Evolutionary conservation across 148 eudicot genomes (phyloP).

Genomic region (Euryodendron excelsum): DNA sequence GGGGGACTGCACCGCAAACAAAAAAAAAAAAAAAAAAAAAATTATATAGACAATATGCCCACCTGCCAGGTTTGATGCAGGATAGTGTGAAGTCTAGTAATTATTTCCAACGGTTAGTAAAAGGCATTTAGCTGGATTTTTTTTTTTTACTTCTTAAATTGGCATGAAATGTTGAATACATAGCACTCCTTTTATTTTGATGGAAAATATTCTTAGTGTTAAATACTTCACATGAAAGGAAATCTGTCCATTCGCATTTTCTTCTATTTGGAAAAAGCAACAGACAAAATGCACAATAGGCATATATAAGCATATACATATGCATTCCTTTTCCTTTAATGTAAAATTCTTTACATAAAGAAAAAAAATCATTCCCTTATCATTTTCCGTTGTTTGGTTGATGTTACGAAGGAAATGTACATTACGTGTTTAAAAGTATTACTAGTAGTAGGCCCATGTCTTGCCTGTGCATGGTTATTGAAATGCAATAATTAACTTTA

Average conservation of each 20-base stretch:
- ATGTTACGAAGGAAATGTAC: no score
- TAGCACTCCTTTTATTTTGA: background rate
- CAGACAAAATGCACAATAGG: no score
- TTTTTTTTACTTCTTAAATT: background rate
- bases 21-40: no score
- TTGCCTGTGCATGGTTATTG: no score
- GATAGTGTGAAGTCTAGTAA: background rate
- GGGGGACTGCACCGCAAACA: background rate
- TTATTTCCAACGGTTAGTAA: background rate
- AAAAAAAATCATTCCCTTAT: background rate
- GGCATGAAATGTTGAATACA: background rate
- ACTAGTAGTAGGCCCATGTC: no score
- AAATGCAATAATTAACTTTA: no score
- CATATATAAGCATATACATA: no score
- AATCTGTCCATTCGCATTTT: background rate
- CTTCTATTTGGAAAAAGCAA: no score
- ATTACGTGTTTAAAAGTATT: no score
- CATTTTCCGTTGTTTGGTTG: no score
- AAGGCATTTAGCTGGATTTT: background rate
- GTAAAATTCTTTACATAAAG: no score
- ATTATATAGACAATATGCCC: background rate
- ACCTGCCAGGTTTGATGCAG: background rate
- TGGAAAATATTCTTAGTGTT: background rate
- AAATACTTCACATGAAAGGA: background rate
- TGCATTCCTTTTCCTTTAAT: no score